Evolutionary conservation across 2,329 filamentous ascomycete species (phyloP).

Genomic region (Ophiostoma angusticollis): DNA sequence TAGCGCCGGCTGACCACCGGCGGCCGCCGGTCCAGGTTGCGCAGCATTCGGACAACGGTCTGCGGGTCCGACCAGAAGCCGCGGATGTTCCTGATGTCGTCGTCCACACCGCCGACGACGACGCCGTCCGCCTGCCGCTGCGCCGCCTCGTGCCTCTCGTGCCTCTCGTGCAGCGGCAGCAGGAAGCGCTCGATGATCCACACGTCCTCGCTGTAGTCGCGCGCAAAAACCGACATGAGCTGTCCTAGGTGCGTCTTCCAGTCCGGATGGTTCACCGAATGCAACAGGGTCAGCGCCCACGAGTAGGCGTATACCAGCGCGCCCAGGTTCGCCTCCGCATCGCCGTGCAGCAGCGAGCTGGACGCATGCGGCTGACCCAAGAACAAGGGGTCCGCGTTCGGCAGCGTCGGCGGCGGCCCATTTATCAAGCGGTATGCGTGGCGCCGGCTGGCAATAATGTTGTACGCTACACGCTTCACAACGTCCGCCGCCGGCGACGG

Average conservation of each 20-base stretch:
- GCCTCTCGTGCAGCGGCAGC: conserved; percentile 44
- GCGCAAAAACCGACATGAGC: conserved; percentile 51
- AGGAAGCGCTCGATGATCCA: conserved; percentile 58
- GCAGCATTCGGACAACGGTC: conserved; percentile 27
- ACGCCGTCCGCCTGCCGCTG: conserved; percentile 28
- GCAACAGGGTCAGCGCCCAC: conserved; percentile 55
- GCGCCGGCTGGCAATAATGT: conserved; percentile 59
- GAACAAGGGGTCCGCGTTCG: too few relatives aligned
- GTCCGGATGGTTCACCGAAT: conserved; percentile 31
- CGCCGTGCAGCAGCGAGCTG: conserved; percentile 26
- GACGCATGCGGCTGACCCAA: too few relatives aligned
- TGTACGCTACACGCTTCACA: conserved; percentile 62
- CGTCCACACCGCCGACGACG: conserved; percentile 9
- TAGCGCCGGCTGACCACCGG: conserved; percentile 23
- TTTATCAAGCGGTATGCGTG: conserved; percentile 26
- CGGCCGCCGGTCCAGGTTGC: conserved; percentile 30
- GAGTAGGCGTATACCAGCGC: conserved; percentile 57
- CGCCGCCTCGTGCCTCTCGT: conserved; percentile 33
- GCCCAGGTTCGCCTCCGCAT: conserved; percentile 43
- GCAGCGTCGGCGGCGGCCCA: neutral
- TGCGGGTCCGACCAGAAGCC: conserved; percentile 23
- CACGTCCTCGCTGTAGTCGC: conserved; percentile 57
- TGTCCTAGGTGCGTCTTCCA: conserved; percentile 51
- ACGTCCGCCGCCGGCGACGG: conserved; percentile 54
- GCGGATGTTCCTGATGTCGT: neutral